Conservation (phyloP, 345 rosid genomes). For the Camelina neglecta region DNA sequence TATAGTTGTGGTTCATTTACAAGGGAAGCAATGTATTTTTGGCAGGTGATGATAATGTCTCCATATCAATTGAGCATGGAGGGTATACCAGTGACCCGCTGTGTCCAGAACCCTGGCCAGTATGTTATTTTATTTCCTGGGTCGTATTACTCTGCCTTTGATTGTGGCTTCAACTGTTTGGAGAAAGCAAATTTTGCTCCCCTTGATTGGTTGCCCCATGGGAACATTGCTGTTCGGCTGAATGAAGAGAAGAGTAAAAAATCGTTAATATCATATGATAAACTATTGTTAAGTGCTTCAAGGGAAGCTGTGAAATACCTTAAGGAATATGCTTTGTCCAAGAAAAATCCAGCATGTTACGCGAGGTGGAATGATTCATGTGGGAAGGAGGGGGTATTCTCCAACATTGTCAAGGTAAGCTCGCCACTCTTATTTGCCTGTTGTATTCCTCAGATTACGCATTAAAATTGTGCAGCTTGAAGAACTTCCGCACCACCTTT, state of each 20-base stretch:
- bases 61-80: slow-evolving; percentile 53
- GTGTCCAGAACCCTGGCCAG: slow-evolving; percentile 73
- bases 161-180: slow-evolving; percentile 71
- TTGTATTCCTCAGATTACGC: slow-evolving; percentile 15
- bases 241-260: slow-evolving; percentile 55
- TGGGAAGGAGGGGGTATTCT: slow-evolving; percentile 62
- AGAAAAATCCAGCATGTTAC: slow-evolving; percentile 48
- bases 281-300: slow-evolving; percentile 64
- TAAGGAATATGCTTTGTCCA: slow-evolving; percentile 53
- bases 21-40: slow-evolving; percentile 23
- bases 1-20: slow-evolving; percentile 5
- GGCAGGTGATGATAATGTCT: slow-evolving; percentile 54
- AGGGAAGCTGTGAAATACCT: slow-evolving; percentile 62
- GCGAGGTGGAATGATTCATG: slow-evolving; percentile 57
- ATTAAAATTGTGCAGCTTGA: not conserved
- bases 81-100: slow-evolving; percentile 64
- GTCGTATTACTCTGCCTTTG: slow-evolving; percentile 61
- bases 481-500: slow-evolving; percentile 25
- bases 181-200: slow-evolving; percentile 75
- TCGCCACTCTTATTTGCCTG: slow-evolving; percentile 17
- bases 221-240: slow-evolving; percentile 57
- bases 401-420: slow-evolving; percentile 62
- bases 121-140: slow-evolving; percentile 73
- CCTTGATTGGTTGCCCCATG: slow-evolving; percentile 74
- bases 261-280: slow-evolving; percentile 67